Percentiles rank a stretch among this genome's conserved stretches.
These are phyloP conservation scores for Diutina scorzettiae DNA, from an alignment of 1,139 yeast species.

Conservation along the genomic window DNA sequence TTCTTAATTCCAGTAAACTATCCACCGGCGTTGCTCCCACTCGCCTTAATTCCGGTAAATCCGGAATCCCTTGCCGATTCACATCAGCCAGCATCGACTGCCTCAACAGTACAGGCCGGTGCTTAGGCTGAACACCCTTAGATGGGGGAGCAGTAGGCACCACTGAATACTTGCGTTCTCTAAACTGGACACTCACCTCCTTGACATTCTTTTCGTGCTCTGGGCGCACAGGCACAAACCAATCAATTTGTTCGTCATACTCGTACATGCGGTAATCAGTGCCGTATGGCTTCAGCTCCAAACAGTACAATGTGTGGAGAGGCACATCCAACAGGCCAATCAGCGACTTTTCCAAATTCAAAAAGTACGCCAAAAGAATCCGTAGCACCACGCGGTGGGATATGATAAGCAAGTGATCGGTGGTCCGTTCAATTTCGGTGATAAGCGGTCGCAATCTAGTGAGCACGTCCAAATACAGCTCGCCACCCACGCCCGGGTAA, in stretches of 20 bases:
- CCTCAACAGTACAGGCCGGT: not conserved
- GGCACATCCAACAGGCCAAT: slow-evolving; percentile 91
- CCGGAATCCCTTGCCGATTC: too few relatives aligned
- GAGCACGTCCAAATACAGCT: slow-evolving; percentile 85
- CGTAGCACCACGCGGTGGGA: slow-evolving; percentile 90
- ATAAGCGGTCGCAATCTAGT: slow-evolving; percentile 82
- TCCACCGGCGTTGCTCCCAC: too few relatives aligned
- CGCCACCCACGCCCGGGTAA: slow-evolving; percentile 97
- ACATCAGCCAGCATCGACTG: not conserved
- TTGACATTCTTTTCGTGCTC: slow-evolving; percentile 47
- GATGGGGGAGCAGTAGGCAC: slow-evolving; percentile 54
- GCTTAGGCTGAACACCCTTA: not conserved
- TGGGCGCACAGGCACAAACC: slow-evolving; percentile 67
- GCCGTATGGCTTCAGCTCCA: slow-evolving; percentile 91
- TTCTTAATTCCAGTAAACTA: too few relatives aligned
- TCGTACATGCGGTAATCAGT: slow-evolving; percentile 86
- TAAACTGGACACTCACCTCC: slow-evolving; percentile 55
- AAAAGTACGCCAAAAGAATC: slow-evolving; percentile 75
- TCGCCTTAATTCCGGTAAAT: too few relatives aligned
- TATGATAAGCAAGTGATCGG: slow-evolving; percentile 71
- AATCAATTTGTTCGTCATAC: slow-evolving; percentile 65
- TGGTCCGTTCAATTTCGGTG: slow-evolving; percentile 84
- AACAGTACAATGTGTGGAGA: slow-evolving; percentile 74
- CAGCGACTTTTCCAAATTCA: slow-evolving; percentile 71
- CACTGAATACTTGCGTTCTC: slow-evolving; percentile 57